Evolutionary conservation across 1,284 basidiomycete species (phyloP), one percentile per base, ranked within the genome.

Genomic region (Pyrrhoderma lamaoense): DNA sequence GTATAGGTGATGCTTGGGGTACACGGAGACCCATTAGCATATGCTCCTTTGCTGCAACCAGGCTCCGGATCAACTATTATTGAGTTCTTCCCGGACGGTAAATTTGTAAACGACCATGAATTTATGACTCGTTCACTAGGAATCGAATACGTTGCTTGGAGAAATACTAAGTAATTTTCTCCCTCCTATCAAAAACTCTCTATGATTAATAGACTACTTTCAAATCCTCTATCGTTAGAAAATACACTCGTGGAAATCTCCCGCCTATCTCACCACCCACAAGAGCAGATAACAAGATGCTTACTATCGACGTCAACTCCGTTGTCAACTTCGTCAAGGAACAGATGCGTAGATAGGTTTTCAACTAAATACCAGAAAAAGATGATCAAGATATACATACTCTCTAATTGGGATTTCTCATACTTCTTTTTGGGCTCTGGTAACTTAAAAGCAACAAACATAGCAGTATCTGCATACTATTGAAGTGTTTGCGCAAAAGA

Each of bases 91-190:
- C 84, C 81, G 14, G 67, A 77, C 25, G 74, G 76, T 2, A 75
- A 75, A n/a, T 93, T 89, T 63, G 73, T 77, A n/a, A 74, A 75
- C 45, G 86, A 91, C 60, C 77, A 80, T 58, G 79, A 85, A 61
- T 62, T 75, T 43, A 71, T 82, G n/a, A 70, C 80, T 8, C 70
- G 73, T 19, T 79, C 83, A 0, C 66, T 91, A 35, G 81, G 80
- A 2, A 76, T 89, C 55, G 73, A 76, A 42, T 93, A 90, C 61
- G 69, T 85, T 37, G 85, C 86, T 21, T 91, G 86, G 88, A 77
- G 77, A 64, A 72, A 77, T 45, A 71, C 75, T 51, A 72, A 67
- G 77, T 87, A 59, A 54, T 70, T 65, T 34, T 45, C 16, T 21
- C 18, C 16, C 16, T 16, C 16, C 34, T 22, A 36, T 1, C 36